Percentiles rank a stretch among this genome's conserved stretches.
Evolutionary conservation across 805 yeast genomes (phyloP).

Genomic region (Cyberlindnera saturnus): DNA sequence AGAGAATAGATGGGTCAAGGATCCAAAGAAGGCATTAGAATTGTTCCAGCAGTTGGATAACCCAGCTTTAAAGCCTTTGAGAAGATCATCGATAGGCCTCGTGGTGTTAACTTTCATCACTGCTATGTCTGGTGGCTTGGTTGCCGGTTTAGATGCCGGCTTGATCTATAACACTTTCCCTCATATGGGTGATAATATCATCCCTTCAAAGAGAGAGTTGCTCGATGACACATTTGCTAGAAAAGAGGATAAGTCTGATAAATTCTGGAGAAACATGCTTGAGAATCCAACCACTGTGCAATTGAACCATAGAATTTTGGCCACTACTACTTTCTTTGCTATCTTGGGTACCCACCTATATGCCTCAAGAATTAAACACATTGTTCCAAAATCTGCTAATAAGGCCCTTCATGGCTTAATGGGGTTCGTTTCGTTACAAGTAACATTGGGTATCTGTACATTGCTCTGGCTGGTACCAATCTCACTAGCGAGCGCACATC

Average conservation of each 20-base stretch:
- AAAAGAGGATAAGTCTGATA: conserved; percentile 59
- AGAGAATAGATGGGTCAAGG: conserved; percentile 62
- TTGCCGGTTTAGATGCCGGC: conserved; percentile 98
- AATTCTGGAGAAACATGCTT: conserved; percentile 85
- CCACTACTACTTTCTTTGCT: conserved; percentile 70
- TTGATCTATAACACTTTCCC: conserved; percentile 94
- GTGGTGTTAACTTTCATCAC: conserved; percentile 74
- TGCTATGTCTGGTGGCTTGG: conserved; percentile 97
- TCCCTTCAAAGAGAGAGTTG: conserved; percentile 75
- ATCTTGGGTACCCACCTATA: conserved; percentile 68
- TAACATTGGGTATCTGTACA: conserved; percentile 79
- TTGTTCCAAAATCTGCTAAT: conserved; percentile 52
- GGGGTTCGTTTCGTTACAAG: conserved; percentile 84
- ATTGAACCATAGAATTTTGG: conserved; percentile 80
- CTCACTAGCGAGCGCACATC: conserved; percentile 91
- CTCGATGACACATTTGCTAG: conserved; percentile 71
- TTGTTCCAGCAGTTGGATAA: conserved; percentile 54
- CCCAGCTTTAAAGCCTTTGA: conserved; percentile 52
- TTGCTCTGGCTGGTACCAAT: conserved; percentile 85
- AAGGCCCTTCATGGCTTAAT: conserved; percentile 58
- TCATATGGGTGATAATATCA: conserved; percentile 81
- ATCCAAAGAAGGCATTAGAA: conserved; percentile 52
- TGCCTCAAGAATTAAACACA: conserved; percentile 46
- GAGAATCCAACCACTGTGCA: conserved; percentile 98
- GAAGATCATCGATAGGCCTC: conserved; percentile 49